phyloP scores from a whole-genome alignment of 257 asterid genomes.

The Ophiorrhiza pumila region DNA sequence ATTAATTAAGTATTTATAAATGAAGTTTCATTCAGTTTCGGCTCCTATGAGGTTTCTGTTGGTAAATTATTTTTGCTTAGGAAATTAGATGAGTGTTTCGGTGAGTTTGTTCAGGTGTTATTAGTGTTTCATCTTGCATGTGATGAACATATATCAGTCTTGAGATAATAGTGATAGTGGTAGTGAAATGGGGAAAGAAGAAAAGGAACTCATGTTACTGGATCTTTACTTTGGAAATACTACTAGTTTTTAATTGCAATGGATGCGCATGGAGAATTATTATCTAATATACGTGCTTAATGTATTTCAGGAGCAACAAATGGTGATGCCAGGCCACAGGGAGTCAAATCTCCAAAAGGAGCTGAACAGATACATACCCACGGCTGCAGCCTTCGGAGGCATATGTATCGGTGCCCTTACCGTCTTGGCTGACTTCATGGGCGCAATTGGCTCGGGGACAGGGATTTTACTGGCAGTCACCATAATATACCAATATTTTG shows the following conservation, averaged over 20 bases:
- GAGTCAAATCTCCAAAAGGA: slow-evolving; percentile 83
- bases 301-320: slow-evolving; percentile 77
- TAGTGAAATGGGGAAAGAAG: neutral
- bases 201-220: neutral
- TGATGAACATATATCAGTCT: neutral
- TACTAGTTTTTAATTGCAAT: neutral
- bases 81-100: neutral
- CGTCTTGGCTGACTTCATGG: slow-evolving; percentile 89
- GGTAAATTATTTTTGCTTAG: neutral
- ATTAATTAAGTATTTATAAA: neutral
- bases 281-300: neutral
- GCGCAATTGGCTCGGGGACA: slow-evolving; percentile 91
- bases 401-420: slow-evolving; percentile 88
- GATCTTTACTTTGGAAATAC: neutral
- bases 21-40: neutral
- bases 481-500: slow-evolving; percentile 83
- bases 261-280: neutral
- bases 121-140: neutral
- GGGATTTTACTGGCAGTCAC: slow-evolving; percentile 85
- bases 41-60: neutral
- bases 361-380: slow-evolving; percentile 86
- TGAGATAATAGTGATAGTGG: neutral
- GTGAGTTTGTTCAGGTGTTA: neutral
- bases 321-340: slow-evolving; percentile 96
- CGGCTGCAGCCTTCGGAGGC: slow-evolving; percentile 94